Evolutionary conservation across 1,139 yeast genomes (phyloP), one percentile per base, ranked within the genome.

Genomic region (Debaryomyces singareniensis): DNA sequence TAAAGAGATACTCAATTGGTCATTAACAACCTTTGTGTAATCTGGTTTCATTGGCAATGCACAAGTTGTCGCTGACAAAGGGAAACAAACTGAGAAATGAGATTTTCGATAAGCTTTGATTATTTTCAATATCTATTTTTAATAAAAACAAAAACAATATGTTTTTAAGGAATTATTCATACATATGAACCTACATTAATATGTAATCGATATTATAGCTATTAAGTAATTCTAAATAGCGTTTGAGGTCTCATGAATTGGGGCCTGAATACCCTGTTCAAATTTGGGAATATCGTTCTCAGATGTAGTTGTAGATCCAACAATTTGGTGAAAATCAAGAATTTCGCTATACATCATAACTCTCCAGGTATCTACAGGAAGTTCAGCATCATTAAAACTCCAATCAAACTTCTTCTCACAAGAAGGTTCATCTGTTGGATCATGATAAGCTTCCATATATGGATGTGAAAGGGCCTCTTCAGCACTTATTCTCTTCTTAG

Each of bases 311-410:
- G 38, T 38, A 28, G 38, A 47, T 18, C 67, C 68, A 29, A 75
- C 84, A 33, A 77, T 79, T 51, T 82, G 86, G 60, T 91, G 98
- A 71, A 89, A 91, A 55, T 89, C 97, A 43, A 91, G 68, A 39
- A 91, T 91, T 60, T 91, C 98, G 30, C 95, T 82, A 59, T 91
- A 91, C 96, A 91, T 91, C 98, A 91, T 91, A 16, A 89, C 96
- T 61, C 95, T 78, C 98, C 98, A 91, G 9, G 96, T 86, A 51
- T 91, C 97, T 14, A 91, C 94, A 1, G 98, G 97, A 47, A 91
- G 70, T 58, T 91, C 98, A 0, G 96, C 97, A 49, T 93, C 97
- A 55, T 91, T 91, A 58, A 91, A 91, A 49, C 94, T 82, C 99
- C 99, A 91, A 60, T 91, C 98, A 48, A 91, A 91, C 55, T 84